Conservation (phyloP, 768 basidiomycete genomes). For the Leccinum longicurvipes region DNA sequence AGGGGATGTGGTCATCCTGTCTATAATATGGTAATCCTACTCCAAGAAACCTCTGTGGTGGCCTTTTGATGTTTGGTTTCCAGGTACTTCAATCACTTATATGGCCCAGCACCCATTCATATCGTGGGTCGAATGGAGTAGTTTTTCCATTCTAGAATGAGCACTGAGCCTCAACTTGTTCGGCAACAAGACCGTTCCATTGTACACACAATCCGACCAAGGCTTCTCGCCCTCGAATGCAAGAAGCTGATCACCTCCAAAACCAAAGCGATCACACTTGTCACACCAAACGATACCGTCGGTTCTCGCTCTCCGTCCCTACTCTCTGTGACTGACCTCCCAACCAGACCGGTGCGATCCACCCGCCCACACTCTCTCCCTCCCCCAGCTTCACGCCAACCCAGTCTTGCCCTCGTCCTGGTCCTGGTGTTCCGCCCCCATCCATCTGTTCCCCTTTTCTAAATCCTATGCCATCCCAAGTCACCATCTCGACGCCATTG, state of each 20-base stretch:
- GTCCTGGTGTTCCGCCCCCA: conserved; percentile 58
- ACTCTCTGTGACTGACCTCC: background rate
- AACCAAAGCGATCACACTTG: conserved; percentile 69
- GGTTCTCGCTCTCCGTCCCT: conserved; percentile 8
- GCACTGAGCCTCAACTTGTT: conserved; percentile 60
- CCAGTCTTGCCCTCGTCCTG: conserved; percentile 10
- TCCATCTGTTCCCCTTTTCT: conserved; percentile 77
- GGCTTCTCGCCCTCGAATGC: conserved; percentile 64
- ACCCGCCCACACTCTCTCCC: conserved; percentile 47
- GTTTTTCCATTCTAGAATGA: conserved; percentile 48
- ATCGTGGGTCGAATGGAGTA: background rate
- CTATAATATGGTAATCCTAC: conserved; percentile 63
- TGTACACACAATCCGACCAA: conserved; percentile 47
- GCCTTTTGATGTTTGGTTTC: background rate
- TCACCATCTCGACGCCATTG: conserved; percentile 71
- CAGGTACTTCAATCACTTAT: conserved; percentile 71
- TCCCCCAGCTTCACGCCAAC: conserved; percentile 13
- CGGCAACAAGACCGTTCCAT: conserved; percentile 53
- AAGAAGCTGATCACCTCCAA: conserved; percentile 49
- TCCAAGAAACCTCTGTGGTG: background rate
- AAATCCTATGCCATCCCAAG: conserved; percentile 82
- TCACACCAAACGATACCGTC: conserved; percentile 77
- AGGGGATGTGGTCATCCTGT: conserved; percentile 70
- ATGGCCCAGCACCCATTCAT: conserved; percentile 1
- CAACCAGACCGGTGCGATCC: conserved; percentile 64